These are phyloP conservation scores for Turritis glabra DNA, from an alignment of 345 rosid genomes.

Conservation along the genomic window DNA sequence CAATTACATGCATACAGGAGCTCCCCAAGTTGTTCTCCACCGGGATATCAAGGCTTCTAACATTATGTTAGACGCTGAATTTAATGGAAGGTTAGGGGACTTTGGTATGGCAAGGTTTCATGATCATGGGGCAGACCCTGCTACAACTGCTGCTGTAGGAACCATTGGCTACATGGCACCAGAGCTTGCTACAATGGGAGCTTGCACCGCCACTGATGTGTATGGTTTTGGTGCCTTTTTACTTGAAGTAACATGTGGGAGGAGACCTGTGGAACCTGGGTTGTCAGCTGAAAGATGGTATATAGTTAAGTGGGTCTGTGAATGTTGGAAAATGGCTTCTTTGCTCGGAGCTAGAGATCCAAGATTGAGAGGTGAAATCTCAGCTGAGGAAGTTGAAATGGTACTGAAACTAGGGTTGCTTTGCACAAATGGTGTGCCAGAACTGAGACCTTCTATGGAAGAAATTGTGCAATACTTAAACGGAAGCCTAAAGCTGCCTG, in stretches of 20 bases:
- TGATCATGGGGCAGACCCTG: conserved; percentile 43
- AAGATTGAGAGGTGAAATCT: conserved; percentile 38
- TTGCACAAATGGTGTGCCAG: conserved; percentile 37
- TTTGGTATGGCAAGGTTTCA: conserved; percentile 54
- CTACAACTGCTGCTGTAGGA: conserved; percentile 48
- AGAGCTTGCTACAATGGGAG: conserved; percentile 43
- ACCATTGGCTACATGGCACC: conserved; percentile 57
- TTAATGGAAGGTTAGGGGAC: conserved; percentile 51
- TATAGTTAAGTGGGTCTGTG: conserved; percentile 39
- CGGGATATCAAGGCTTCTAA: conserved; percentile 56
- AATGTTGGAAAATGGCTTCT: conserved; percentile 41
- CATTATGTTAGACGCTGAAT: conserved; percentile 44
- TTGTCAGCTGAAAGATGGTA: conserved; percentile 21
- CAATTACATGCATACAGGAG: conserved; percentile 49
- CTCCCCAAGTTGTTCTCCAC: conserved; percentile 53
- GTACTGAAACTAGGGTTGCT: conserved; percentile 47
- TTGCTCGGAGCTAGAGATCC: conserved; percentile 46
- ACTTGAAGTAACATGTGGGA: conserved; percentile 50
- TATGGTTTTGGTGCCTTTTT: conserved; percentile 49
- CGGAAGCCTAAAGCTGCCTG: conserved; percentile 26
- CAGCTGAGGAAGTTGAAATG: conserved; percentile 44
- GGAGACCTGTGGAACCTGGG: conserved; percentile 48
- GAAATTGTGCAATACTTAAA: conserved; percentile 20
- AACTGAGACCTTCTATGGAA: conserved; percentile 43
- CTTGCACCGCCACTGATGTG: conserved; percentile 41